phyloP scores from a whole-genome alignment of 768 basidiomycete genomes.

The Tulasnella calospora region DNA sequence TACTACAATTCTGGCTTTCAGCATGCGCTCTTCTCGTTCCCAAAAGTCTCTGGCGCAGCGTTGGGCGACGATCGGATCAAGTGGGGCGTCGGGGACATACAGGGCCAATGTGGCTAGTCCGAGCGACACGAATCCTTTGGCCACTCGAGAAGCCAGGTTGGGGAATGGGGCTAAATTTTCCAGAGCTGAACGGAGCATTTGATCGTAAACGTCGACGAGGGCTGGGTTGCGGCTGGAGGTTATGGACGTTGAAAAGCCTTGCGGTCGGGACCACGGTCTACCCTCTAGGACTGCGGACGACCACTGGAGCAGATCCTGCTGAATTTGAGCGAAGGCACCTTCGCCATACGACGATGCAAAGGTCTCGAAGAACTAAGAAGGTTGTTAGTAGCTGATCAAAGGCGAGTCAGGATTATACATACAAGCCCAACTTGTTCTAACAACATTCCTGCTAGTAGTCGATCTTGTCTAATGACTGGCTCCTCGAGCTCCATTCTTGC shows the following conservation, averaged over 20 bases:
- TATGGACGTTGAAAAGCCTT: background rate
- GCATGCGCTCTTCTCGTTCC: conserved; percentile 39
- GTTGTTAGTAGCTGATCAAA: background rate
- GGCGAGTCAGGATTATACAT: background rate
- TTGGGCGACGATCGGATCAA: conserved; percentile 77
- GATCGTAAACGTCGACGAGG: background rate
- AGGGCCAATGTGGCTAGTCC: conserved; percentile 59
- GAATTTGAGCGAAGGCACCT: background rate
- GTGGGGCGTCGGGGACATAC: conserved; percentile 73
- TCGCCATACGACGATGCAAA: background rate
- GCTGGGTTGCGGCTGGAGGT: background rate
- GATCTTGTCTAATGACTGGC: background rate
- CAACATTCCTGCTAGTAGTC: background rate
- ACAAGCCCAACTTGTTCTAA: conserved; percentile 12
- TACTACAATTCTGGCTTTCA: conserved; percentile 50
- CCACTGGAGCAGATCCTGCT: background rate
- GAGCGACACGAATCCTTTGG: conserved; percentile 45
- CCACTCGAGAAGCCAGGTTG: background rate
- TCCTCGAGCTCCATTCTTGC: background rate
- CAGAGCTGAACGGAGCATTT: background rate
- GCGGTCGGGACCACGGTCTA: background rate
- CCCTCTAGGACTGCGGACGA: background rate
- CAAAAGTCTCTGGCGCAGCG: conserved; percentile 46
- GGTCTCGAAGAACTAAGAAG: background rate
- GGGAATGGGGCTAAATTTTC: background rate